Conservation (phyloP, 805 yeast species). For the Starmerella scarabaei region DNA sequence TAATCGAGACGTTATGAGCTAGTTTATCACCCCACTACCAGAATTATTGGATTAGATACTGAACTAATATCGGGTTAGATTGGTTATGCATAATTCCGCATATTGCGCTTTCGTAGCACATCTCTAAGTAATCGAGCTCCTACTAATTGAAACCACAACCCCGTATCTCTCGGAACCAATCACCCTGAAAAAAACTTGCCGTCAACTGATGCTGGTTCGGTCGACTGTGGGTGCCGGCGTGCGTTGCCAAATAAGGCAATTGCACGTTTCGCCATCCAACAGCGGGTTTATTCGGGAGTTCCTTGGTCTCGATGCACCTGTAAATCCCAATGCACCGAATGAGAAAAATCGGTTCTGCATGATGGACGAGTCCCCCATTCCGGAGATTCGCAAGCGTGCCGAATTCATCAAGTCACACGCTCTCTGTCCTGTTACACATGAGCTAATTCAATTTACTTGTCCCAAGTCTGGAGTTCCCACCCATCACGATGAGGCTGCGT, state of each 20-base stretch:
- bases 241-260: conserved; percentile 6
- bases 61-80: no score
- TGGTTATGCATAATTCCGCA: no score
- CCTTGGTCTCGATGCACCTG: conserved; percentile 19
- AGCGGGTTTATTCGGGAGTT: conserved; percentile 19
- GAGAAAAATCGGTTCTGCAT: conserved; percentile 62
- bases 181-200: not conserved
- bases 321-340: conserved; percentile 35
- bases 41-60: no score
- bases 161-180: not conserved
- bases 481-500: conserved; percentile 78
- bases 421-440: conserved; percentile 76
- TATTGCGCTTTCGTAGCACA: no score
- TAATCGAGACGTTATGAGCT: no score
- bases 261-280: conserved; percentile 28
- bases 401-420: conserved; percentile 81
- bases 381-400: conserved; percentile 79
- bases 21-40: no score
- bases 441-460: conserved; percentile 72
- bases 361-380: conserved; percentile 88
- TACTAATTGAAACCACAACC: no score
- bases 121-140: no score
- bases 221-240: not conserved
- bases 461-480: conserved; percentile 95
- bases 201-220: not conserved